Base-by-base conservation (phyloP, 345 rosid genomes). In the Noccaea bulbosa region DNA sequence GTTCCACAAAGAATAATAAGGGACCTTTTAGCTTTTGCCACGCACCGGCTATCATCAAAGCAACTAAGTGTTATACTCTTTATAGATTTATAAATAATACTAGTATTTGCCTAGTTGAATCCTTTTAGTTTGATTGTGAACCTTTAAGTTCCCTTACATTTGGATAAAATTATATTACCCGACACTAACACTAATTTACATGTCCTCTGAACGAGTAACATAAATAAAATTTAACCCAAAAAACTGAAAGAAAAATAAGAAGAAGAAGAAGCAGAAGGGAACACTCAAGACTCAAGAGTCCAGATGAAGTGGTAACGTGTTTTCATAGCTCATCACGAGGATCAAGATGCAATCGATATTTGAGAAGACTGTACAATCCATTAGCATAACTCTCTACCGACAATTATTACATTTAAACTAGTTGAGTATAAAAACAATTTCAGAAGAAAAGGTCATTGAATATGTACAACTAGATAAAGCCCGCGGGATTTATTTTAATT, bases 21-120 rank as follows among this genome's bases (percentile, higher is more conserved):
- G 46, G 27, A 8, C 15, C 48, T 48, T 69, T 58, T 24, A 58
- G 40, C 66, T 69, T 68, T 57, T 58, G 56, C 5, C 47, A 53
- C 27, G 27, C 57, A 49, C 45, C 11, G 17, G 44, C 47, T 48
- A 35, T 48, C 38, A 50, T 40, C 59, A 65, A 65, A 38, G 6
- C 10, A 20, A 37, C 2, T 49, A 49, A 20, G 8, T 48, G 16
- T 17, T 11, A 59, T 47, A 14, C 22, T 20, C 22, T 55, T 55
- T 55, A 55, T 51, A 55, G 15, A 47, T 20, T 47, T 16, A 8
- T 17, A 47, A 60, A 8, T 17, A 47, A 60, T 40, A 59, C 44
- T 27, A 27, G 30, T 7, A 22, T 11, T 41, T 34, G 44, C 37
- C 11, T 14, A 51, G 8, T 69, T 17, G 27, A 22, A 54, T 9